A percentile compares a stretch with the other conserved stretches of the same genome.
Conservation (phyloP, 176 grass and related monocot species). For the Luzula sylvatica region DNA sequence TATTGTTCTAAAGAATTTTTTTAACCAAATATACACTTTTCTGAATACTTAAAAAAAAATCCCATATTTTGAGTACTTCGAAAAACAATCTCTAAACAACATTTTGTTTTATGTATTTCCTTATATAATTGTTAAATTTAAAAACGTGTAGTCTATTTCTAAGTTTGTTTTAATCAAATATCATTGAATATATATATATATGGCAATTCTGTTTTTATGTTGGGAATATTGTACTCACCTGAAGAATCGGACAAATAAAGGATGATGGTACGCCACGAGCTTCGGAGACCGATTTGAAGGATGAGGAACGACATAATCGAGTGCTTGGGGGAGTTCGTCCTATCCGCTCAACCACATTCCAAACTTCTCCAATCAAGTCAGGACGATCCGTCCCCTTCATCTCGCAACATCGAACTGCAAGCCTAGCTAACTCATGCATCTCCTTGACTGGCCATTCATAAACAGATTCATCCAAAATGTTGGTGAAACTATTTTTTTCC, state of each 20-base stretch:
- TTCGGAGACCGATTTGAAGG: conserved; percentile 7
- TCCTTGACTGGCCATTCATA: conserved; percentile 61
- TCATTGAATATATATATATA: no score
- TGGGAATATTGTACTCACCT: conserved; percentile 50
- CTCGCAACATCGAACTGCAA: conserved; percentile 43
- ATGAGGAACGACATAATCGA: neutral
- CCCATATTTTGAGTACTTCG: no score
- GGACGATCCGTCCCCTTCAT: conserved; percentile 34
- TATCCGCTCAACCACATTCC: conserved; percentile 37
- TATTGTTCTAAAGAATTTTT: no score
- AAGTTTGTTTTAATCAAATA: no score
- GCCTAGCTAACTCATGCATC: conserved; percentile 50
- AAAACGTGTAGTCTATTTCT: no score
- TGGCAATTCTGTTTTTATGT: no score
- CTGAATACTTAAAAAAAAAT: no score
- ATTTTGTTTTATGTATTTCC: no score
- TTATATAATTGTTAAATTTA: no score
- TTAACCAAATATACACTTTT: no score
- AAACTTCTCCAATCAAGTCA: conserved; percentile 34
- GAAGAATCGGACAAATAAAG: conserved; percentile 64
- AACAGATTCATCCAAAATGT: conserved; percentile 34
- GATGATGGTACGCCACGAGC: conserved; percentile 28
- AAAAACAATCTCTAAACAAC: no score
- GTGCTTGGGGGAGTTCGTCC: conserved; percentile 29
- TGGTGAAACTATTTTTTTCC: conserved; percentile 38